Conservation (phyloP, 75 land plant species). For the Larix kaempferi region DNA sequence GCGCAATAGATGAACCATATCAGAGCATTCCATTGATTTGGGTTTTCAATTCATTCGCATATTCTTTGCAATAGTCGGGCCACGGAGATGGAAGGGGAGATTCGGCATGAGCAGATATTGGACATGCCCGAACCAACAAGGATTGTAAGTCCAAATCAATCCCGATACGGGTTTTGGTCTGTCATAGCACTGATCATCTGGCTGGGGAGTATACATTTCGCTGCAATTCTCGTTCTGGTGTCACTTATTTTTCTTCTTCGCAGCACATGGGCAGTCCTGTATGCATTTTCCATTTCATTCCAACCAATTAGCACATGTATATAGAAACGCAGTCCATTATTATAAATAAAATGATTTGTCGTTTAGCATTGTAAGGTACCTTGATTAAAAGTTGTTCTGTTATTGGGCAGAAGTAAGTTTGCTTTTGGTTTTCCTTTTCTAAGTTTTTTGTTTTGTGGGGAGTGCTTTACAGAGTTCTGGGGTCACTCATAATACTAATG, state of each 20-base stretch:
- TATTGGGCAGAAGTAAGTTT: not conserved
- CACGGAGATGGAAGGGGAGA: not conserved
- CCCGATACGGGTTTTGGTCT: not conserved
- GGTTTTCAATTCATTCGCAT: no score
- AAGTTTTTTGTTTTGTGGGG: not conserved
- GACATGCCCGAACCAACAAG: not conserved
- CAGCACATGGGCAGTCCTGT: slow-evolving; percentile 21
- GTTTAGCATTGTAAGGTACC: not conserved
- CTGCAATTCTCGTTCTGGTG: slow-evolving; percentile 19
- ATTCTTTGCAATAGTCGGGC: no score
- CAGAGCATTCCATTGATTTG: no score
- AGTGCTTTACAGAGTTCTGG: slow-evolving; percentile 36
- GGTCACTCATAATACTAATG: slow-evolving; percentile 33
- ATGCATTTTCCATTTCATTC: not conserved
- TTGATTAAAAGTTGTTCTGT: not conserved
- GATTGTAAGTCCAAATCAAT: slow-evolving; percentile 2
- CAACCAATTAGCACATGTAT: not conserved
- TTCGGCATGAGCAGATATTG: not conserved
- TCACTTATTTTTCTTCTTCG: slow-evolving; percentile 36
- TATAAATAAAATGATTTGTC: not conserved
- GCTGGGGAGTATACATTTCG: slow-evolving; percentile 54
- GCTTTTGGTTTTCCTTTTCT: not conserved
- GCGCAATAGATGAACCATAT: no score
- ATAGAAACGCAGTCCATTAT: not conserved
- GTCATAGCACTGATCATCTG: slow-evolving; percentile 37